Percentiles rank a stretch among this genome's conserved stretches.
phyloP scores from a whole-genome alignment of 2,329 filamentous ascomycete genomes.

The Fusarium sp. region DNA sequence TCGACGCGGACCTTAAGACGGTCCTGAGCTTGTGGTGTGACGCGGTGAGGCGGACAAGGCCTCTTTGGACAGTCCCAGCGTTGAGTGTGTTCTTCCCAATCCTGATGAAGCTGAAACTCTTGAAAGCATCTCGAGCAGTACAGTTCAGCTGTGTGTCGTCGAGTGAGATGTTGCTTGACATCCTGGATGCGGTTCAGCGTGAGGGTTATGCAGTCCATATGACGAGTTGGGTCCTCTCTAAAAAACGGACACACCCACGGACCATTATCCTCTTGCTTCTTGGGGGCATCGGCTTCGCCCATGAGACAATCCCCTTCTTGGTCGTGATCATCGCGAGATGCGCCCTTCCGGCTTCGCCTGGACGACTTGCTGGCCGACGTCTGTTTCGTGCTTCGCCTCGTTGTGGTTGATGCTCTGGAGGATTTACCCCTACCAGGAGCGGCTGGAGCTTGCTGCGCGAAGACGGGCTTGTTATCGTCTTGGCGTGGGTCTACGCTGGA shows the following conservation, averaged over 20 bases:
- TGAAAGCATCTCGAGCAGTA: background rate
- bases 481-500: background rate
- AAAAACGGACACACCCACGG: background rate
- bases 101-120: background rate
- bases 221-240: background rate
- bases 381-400: background rate
- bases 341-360: background rate
- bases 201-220: background rate
- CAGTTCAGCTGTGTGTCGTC: background rate
- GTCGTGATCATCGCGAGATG: background rate
- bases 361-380: background rate
- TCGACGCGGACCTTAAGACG: background rate
- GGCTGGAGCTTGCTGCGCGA: background rate
- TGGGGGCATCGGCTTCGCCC: background rate
- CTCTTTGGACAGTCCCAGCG: background rate
- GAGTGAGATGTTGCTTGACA: background rate
- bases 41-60: background rate
- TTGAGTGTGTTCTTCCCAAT: background rate
- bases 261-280: background rate
- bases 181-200: background rate
- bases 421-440: background rate
- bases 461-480: background rate
- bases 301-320: background rate
- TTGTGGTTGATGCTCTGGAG: background rate
- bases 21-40: background rate